These are phyloP conservation scores for Protomyces inouyei DNA, from an alignment of 1,139 yeast genomes.

Conservation along the genomic window DNA sequence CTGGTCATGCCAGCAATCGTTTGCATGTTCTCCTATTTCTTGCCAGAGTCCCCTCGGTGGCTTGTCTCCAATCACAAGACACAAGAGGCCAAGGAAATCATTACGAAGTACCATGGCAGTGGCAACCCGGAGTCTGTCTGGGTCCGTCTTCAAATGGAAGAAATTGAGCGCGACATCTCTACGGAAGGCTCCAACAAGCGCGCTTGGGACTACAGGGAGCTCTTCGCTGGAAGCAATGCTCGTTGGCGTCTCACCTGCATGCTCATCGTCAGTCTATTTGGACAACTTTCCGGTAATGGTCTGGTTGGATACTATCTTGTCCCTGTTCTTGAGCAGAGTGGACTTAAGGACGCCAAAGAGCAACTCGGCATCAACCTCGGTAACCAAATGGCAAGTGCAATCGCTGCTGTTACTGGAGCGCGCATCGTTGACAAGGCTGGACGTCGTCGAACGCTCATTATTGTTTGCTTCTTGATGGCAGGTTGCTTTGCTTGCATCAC, in stretches of 20 bases:
- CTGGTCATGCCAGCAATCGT: conserved; percentile 43
- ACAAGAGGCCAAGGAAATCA: conserved; percentile 45
- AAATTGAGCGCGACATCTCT: conserved; percentile 34
- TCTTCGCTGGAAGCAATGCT: conserved; percentile 40
- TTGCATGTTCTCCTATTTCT: conserved; percentile 35
- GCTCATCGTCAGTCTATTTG: conserved; percentile 40
- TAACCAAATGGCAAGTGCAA: conserved; percentile 41
- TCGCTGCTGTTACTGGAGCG: conserved; percentile 40
- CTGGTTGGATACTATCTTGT: conserved; percentile 48
- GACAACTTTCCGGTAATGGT: conserved; percentile 45
- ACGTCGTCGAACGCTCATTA: conserved; percentile 39
- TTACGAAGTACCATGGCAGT: conserved; percentile 35
- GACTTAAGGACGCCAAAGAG: conserved; percentile 42
- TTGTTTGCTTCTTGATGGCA: conserved; percentile 37
- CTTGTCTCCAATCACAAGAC: conserved; percentile 52
- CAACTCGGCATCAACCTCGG: conserved; percentile 39
- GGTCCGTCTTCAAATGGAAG: conserved; percentile 33
- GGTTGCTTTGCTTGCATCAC: conserved; percentile 35
- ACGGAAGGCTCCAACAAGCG: conserved; percentile 33
- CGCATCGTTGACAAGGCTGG: conserved; percentile 38
- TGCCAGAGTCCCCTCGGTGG: conserved; percentile 72
- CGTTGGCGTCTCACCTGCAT: conserved; percentile 44
- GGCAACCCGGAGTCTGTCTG: conserved; percentile 32
- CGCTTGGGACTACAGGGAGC: conserved; percentile 37
- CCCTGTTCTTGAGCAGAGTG: conserved; percentile 45